Conservation (phyloP, 495 filamentous ascomycete genomes). For the Chaetomium cochliodes region DNA sequence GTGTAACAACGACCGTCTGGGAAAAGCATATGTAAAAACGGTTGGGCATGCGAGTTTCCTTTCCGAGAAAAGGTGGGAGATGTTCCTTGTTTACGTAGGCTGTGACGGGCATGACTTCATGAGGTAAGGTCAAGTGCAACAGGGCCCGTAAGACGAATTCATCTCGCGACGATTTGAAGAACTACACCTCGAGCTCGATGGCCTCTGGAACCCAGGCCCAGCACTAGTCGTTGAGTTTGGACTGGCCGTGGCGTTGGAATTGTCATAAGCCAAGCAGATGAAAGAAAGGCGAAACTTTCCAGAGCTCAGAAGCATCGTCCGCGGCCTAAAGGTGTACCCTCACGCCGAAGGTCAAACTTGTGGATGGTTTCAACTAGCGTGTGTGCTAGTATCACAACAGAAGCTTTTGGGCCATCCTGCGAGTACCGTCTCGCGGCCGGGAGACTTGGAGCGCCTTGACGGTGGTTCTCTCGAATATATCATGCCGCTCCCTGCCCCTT, state of each 20-base stretch:
- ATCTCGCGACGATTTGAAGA: neutral
- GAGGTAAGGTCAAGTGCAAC: neutral
- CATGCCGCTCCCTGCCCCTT: neutral
- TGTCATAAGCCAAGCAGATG: neutral
- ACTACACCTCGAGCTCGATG: neutral
- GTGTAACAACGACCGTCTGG: neutral
- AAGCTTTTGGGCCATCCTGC: neutral
- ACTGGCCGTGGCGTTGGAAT: neutral
- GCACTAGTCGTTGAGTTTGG: neutral
- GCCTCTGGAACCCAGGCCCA: neutral
- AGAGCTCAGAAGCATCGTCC: neutral
- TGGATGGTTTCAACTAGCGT: slow-evolving; percentile 1
- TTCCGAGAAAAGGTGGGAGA: neutral
- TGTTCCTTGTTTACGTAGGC: neutral
- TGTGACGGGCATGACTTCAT: slow-evolving; percentile 7
- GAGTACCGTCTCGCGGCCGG: neutral
- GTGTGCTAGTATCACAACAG: slow-evolving; percentile 5
- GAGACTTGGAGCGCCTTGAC: neutral
- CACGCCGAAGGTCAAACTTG: neutral
- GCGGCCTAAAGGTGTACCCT: neutral
- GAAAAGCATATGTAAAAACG: neutral
- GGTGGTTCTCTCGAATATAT: neutral
- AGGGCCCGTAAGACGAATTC: neutral
- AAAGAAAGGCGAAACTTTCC: neutral
- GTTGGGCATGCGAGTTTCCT: neutral